Evolutionary conservation across 371 early-diverging fungal species (phyloP).

Genomic region (Mucor sp.): DNA sequence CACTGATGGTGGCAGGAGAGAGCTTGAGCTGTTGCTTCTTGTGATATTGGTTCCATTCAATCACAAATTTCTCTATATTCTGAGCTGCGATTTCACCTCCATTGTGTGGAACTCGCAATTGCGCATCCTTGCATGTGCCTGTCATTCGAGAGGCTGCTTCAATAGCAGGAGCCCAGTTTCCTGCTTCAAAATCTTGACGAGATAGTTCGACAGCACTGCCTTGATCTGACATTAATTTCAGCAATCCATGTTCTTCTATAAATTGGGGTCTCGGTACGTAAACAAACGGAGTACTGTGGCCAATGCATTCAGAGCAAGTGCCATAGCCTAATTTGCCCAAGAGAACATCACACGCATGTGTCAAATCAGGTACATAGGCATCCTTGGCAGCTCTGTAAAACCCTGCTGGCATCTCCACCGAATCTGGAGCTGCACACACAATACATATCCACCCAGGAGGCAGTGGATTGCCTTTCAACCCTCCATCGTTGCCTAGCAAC

Average conservation of each 20-base stretch:
- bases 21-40: background rate
- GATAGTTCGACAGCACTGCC: slow-evolving; percentile 66
- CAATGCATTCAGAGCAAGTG: slow-evolving; percentile 81
- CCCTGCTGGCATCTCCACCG: slow-evolving; percentile 51
- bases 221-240: slow-evolving; percentile 66
- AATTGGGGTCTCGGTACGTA: slow-evolving; percentile 81
- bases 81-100: slow-evolving; percentile 59
- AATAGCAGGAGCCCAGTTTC: slow-evolving; percentile 59
- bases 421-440: slow-evolving; percentile 64
- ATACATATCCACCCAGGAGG: slow-evolving; percentile 81
- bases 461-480: slow-evolving; percentile 58
- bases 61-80: slow-evolving; percentile 50
- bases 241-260: slow-evolving; percentile 75
- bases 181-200: slow-evolving; percentile 62
- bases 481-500: slow-evolving; percentile 44
- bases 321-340: slow-evolving; percentile 83
- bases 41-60: slow-evolving; percentile 32
- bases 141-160: slow-evolving; percentile 35
- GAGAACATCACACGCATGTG: slow-evolving; percentile 74
- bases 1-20: background rate
- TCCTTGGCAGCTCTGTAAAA: slow-evolving; percentile 66
- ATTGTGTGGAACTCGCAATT: slow-evolving; percentile 51
- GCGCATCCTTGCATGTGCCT: slow-evolving; percentile 39
- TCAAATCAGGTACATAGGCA: slow-evolving; percentile 77
- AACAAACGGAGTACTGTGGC: slow-evolving; percentile 71